Evolutionary conservation across 352 stramenopile species (phyloP).

Genomic region (Globisporangium parvum): DNA sequence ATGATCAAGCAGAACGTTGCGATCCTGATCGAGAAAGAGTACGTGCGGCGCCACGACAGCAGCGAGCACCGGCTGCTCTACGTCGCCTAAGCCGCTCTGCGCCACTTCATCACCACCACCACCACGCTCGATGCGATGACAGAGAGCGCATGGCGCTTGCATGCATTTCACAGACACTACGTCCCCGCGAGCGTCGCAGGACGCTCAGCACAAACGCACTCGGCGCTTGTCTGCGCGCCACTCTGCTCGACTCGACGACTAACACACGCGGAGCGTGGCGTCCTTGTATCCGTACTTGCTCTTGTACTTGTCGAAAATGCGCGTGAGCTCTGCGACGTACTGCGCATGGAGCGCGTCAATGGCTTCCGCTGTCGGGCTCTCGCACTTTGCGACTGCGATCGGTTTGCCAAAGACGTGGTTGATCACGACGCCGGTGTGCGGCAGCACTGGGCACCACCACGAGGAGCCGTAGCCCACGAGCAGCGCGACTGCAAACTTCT

Average conservation of each 20-base stretch:
- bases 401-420: conserved; percentile 75
- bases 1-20: conserved; percentile 77
- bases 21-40: conserved; percentile 84
- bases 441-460: conserved; percentile 48
- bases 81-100: conserved; percentile 31
- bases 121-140: too few species aligned
- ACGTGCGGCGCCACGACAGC: conserved; percentile 58
- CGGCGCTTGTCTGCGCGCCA: not conserved
- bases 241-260: conserved; percentile 8
- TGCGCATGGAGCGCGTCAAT: conserved; percentile 59
- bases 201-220: not conserved
- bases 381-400: conserved; percentile 55
- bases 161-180: not conserved
- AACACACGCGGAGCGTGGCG: conserved; percentile 48
- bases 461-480: conserved; percentile 53
- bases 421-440: conserved; percentile 48
- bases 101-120: too few species aligned
- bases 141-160: too few species aligned
- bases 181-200: not conserved
- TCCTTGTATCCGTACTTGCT: conserved; percentile 59
- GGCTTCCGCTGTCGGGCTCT: conserved; percentile 48
- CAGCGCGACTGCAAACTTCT: conserved; percentile 59
- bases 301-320: conserved; percentile 85
- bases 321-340: conserved; percentile 66
- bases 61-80: conserved; percentile 60